Base-by-base conservation (phyloP, 169 alveolate genomes). In the Babesia ovata region DNA sequence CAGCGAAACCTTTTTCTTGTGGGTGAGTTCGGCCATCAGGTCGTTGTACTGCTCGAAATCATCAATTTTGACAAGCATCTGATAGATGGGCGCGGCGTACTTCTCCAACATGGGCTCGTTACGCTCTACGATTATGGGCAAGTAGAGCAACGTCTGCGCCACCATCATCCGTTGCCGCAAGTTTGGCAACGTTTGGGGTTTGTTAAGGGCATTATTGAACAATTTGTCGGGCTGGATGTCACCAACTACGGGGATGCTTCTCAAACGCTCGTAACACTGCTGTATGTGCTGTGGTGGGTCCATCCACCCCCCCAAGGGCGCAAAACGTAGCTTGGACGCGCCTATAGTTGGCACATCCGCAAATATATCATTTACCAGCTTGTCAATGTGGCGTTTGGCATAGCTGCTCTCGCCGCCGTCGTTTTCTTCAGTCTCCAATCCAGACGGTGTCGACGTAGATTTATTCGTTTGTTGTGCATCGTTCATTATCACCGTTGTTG, bases 251-350 rank as follows among this genome's bases (percentile, higher is more conserved):
- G 88, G 84, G 14, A 49, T 60, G n/a, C 70, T 57, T 4, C 63
- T 17, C 45, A 81, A 62, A 16, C 88, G 79, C 48, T 81, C 88
- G 49, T 19, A 81, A 53, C 88, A 81, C 58, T 81, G 88, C 59
- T 67, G 73, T 52, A 81, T 81, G 52, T 81, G 84, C 58, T 71
- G 60, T 22, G 88, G 88, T 36, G 88, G 88, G 22, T 62, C 76
- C 17, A 69, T 62, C 84, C 84, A 81, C 2, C 24, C 16, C 9
- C 22, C 10, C 0, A 3, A 4, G 4, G 63, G 16, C 19, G 19
- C 52, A 6, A 50, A 4, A 8, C 24, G 58, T 17, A 33, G n/a
- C 28, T 7, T 17, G 3, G 17, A 22, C 12, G 49, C 13, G 4
- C 62, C 72, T 44, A 29, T 33, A 0, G 62, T 67, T 22, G 83